These are phyloP conservation scores for Dioscorea dumetorum DNA, from an alignment of 106 monocot species.

Conservation along the genomic window DNA sequence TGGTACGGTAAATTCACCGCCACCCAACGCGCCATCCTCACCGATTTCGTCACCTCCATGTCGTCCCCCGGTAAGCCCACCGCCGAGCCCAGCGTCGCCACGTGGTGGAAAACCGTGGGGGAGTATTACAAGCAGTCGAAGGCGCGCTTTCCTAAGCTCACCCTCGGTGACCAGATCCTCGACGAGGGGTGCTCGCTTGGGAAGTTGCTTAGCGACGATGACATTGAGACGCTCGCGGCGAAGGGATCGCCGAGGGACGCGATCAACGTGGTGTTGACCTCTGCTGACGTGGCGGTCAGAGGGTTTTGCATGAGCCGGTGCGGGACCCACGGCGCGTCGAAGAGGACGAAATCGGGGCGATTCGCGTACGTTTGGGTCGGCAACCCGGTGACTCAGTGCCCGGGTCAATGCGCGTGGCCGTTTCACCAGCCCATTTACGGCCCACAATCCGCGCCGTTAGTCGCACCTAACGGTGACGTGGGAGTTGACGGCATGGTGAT, in stretches of 20 bases:
- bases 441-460: constrained; percentile 49
- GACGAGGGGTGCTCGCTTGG: constrained; percentile 52
- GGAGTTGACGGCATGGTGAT: constrained; percentile 86
- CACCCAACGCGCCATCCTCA: constrained; percentile 19
- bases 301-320: constrained; percentile 88
- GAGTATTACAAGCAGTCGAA: constrained; percentile 13
- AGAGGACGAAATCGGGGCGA: constrained; percentile 22
- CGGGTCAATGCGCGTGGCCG: constrained; percentile 92
- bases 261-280: constrained; percentile 72
- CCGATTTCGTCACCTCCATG: constrained; percentile 20
- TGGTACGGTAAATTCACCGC: constrained; percentile 34
- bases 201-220: constrained; percentile 24
- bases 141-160: constrained; percentile 16
- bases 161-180: constrained; percentile 34
- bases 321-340: constrained; percentile 56
- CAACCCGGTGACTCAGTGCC: constrained; percentile 72
- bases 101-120: constrained; percentile 13
- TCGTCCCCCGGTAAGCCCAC: background rate
- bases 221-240: constrained; percentile 39
- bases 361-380: constrained; percentile 84
- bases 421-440: constrained; percentile 86
- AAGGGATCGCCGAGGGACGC: constrained; percentile 27
- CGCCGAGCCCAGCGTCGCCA: background rate
- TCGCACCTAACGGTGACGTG: constrained; percentile 74
- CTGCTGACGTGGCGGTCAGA: constrained; percentile 59